Evolutionary conservation across 805 yeast genomes (phyloP).

Genomic region (Peterozyma toletana): DNA sequence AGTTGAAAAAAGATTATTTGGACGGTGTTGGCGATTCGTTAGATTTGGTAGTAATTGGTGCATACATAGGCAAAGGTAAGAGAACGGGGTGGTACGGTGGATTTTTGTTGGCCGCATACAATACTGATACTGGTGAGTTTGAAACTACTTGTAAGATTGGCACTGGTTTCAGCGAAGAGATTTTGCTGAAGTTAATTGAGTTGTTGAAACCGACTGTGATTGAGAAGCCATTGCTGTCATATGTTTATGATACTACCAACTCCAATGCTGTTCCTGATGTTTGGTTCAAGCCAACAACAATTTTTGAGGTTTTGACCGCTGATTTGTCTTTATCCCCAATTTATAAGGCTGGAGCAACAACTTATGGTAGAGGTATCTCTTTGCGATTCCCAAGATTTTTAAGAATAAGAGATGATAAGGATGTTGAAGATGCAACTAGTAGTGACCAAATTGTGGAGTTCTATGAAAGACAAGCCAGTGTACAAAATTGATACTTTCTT

Average conservation of each 20-base stretch:
- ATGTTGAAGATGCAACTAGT: slow-evolving; percentile 78
- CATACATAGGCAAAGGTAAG: slow-evolving; percentile 88
- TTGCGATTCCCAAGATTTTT: slow-evolving; percentile 84
- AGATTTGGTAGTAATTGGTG: slow-evolving; percentile 91
- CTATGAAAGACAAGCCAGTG: slow-evolving; percentile 61
- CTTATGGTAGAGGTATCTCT: slow-evolving; percentile 77
- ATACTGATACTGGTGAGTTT: slow-evolving; percentile 84
- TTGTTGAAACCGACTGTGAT: slow-evolving; percentile 63
- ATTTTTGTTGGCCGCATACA: slow-evolving; percentile 82
- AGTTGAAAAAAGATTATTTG: slow-evolving; percentile 88
- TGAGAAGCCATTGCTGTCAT: slow-evolving; percentile 56
- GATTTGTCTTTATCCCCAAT: slow-evolving; percentile 85
- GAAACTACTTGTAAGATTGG: slow-evolving; percentile 97
- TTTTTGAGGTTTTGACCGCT: slow-evolving; percentile 89
- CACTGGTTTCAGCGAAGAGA: slow-evolving; percentile 91
- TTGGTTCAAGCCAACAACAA: slow-evolving; percentile 83
- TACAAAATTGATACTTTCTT: slow-evolving; percentile 3
- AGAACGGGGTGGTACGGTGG: slow-evolving; percentile 96
- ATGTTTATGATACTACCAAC: slow-evolving; percentile 51
- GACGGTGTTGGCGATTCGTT: slow-evolving; percentile 95
- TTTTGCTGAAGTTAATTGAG: slow-evolving; percentile 52
- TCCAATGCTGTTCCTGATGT: slow-evolving; percentile 78
- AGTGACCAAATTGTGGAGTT: slow-evolving; percentile 80
- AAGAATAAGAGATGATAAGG: slow-evolving; percentile 79
- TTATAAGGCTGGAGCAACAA: slow-evolving; percentile 74